Percentiles rank a stretch among this genome's conserved stretches.
Evolutionary conservation across 1,284 basidiomycete genomes (phyloP).

Genomic region (Golubevia pallescens): DNA sequence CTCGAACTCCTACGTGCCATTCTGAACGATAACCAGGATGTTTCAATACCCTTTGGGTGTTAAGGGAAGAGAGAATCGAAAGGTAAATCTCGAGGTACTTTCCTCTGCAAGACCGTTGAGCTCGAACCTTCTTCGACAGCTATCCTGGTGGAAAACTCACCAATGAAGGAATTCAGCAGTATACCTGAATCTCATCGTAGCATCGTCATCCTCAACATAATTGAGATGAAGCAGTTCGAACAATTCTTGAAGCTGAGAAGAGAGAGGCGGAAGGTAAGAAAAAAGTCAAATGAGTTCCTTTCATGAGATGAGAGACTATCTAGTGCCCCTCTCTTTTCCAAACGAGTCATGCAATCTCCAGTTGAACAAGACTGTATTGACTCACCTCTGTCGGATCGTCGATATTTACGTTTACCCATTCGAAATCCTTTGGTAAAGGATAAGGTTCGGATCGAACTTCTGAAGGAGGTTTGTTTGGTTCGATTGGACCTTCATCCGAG

Average conservation of each 20-base stretch:
- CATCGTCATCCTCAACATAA: constrained; percentile 96
- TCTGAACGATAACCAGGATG: constrained; percentile 91
- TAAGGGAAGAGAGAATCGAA: constrained; percentile 4
- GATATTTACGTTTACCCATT: constrained; percentile 86
- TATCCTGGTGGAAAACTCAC: constrained; percentile 69
- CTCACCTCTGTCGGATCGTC: constrained; percentile 75
- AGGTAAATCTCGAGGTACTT: no score
- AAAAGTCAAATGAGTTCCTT: no score
- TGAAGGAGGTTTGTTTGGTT: constrained; percentile 77
- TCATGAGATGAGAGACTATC: not conserved
- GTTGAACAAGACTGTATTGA: no score
- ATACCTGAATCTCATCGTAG: constrained; percentile 94
- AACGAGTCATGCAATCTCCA: no score
- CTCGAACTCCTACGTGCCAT: constrained; percentile 96
- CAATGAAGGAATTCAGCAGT: constrained; percentile 92
- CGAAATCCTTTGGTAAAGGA: constrained; percentile 87
- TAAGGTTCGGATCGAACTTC: constrained; percentile 87
- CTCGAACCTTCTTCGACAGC: not conserved
- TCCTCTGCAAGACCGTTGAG: no score
- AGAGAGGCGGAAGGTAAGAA: constrained; percentile 1
- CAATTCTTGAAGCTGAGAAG: constrained; percentile 81
- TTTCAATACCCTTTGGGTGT: constrained; percentile 77
- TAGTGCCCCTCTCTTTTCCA: no score
- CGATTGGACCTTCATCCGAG: constrained; percentile 85
- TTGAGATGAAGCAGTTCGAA: constrained; percentile 89